Base-by-base conservation (phyloP, 2,329 filamentous ascomycete genomes). In the Akanthomyces uredinophilus region DNA sequence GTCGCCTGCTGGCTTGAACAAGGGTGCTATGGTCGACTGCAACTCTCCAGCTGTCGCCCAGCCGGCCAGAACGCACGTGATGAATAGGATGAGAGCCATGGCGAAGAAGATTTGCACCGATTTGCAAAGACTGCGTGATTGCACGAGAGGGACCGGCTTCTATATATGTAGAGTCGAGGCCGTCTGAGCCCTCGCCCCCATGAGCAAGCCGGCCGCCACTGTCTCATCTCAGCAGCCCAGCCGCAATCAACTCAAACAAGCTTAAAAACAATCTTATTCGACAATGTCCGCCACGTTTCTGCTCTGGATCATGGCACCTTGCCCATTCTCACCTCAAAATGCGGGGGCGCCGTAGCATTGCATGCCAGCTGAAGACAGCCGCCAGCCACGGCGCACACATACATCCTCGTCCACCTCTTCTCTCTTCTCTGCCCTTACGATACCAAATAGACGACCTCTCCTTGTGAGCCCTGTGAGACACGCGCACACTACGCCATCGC, bases 381-480 rank as follows among this genome's bases (percentile, higher is more conserved):
- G 18, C n/a, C 29, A 57, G 54, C 57, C 57, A 50, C 10, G 32
- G n/a, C 56, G 20, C 18, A 52, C 18, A 20, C 41, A 20, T n/a
- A 5, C 20, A 16, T 39, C 3, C 13, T 16, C 14, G 1, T 37
- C 11, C 10, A 16, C 5, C 37, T 39, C 13, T 37, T 11, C 37
- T 16, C 37, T 39, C 14, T 16, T 39, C 37, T 16, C 72, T 64
- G 73, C n/a, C n/a, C n/a, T n/a, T n/a, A n/a, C n/a, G n/a, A n/a
- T 72, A 22, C 70, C 37, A 39, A 2, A 16, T 39, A 2, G 37
- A 16, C 37, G 5, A 3, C 37, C 14, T 14, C 16, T 39, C 37
- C 13, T 10, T 14, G 14, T 16, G 11, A 3, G 4, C 10, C 37
- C 13, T 14, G 37, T 39, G 11, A 16, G 13, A 39, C 37, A 39